These are phyloP conservation scores for Puya raimondii DNA, from an alignment of 176 grass and related monocot species.

Conservation along the genomic window DNA sequence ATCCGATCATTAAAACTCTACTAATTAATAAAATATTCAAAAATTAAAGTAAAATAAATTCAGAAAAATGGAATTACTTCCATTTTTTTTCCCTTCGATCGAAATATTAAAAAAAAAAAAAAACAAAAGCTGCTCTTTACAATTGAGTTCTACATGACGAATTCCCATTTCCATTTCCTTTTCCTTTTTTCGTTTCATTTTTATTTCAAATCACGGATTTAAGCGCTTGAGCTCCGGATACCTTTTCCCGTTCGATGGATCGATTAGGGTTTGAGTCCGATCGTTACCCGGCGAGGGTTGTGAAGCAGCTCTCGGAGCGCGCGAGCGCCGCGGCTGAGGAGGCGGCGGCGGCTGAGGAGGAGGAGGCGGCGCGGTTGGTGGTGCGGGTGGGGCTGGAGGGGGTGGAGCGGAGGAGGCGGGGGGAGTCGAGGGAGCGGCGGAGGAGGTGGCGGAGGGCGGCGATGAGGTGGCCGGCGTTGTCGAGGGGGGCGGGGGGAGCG, in stretches of 20 bases:
- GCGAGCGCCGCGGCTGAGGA: conserved; percentile 10
- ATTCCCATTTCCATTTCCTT: no score
- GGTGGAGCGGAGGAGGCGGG: conserved; percentile 35
- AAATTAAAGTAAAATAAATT: conserved; percentile 8
- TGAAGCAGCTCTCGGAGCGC: conserved; percentile 54
- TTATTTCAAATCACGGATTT: no score
- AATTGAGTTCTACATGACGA: neutral
- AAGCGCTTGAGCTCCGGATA: no score
- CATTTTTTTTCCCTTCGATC: conserved; percentile 14
- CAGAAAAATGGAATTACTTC: conserved; percentile 44
- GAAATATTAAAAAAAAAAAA: conserved; percentile 15
- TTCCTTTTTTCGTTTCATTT: no score
- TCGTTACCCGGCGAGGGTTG: conserved; percentile 37
- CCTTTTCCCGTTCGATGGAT: no score
- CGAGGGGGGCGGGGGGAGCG: conserved; percentile 32
- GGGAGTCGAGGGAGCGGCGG: conserved; percentile 39
- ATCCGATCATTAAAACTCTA: conserved; percentile 9
- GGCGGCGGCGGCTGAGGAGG: neutral
- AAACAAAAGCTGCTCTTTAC: neutral
- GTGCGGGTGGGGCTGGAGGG: conserved; percentile 32
- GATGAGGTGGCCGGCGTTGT: conserved; percentile 41
- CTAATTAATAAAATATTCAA: conserved; percentile 5
- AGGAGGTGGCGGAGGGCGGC: conserved; percentile 51
- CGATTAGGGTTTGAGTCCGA: neutral
- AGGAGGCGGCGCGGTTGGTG: neutral